phyloP scores from a whole-genome alignment of 176 grass and related monocot genomes.

The Saccharum officinarum region DNA sequence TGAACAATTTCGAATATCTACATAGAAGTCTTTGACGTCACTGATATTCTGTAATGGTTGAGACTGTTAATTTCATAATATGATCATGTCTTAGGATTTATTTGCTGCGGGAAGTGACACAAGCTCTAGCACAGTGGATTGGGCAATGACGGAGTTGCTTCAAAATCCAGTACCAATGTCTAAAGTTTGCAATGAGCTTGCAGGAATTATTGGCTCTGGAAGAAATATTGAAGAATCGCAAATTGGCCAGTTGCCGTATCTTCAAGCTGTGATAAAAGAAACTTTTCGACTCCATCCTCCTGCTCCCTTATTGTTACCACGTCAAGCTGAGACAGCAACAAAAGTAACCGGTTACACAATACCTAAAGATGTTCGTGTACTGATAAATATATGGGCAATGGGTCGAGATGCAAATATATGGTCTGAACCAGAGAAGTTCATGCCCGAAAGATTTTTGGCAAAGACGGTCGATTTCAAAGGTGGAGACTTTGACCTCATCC shows the following conservation, averaged over 20 bases:
- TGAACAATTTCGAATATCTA: too few relatives aligned
- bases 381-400: constrained; percentile 44
- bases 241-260: constrained; percentile 31
- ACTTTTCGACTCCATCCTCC: constrained; percentile 52
- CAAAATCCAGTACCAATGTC: constrained; percentile 29
- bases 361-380: constrained; percentile 24
- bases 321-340: neutral
- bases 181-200: constrained; percentile 30
- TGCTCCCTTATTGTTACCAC: constrained; percentile 34
- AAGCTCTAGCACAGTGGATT: neutral
- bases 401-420: constrained; percentile 22
- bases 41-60: neutral
- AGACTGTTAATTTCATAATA: neutral
- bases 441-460: constrained; percentile 42
- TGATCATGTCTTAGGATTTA: neutral
- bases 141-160: constrained; percentile 47
- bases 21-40: neutral
- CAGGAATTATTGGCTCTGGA: constrained; percentile 6
- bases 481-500: constrained; percentile 38
- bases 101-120: neutral
- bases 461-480: constrained; percentile 15
- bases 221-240: constrained; percentile 42
- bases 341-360: constrained; percentile 14
- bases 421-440: constrained; percentile 34
- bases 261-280: constrained; percentile 54